Conservation (phyloP, 2,329 filamentous ascomycete species). For the Aspergillus hiratsukae region DNA sequence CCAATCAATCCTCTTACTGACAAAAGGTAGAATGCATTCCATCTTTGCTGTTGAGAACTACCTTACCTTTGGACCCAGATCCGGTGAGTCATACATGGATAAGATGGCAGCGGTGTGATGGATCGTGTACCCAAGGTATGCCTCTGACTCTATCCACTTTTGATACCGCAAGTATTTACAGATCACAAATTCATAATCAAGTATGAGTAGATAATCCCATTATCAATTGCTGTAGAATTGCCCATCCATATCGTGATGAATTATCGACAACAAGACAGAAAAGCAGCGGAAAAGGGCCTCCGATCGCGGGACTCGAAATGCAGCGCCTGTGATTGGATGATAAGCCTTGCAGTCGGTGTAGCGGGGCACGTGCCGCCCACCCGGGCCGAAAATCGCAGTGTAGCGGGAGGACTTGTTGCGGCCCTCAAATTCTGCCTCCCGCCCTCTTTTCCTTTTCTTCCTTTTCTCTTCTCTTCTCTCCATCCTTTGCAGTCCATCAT, state of each 20-base stretch:
- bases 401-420: neutral
- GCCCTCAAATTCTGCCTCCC: conserved; percentile 1
- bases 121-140: neutral
- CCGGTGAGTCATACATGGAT: neutral
- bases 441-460: conserved; percentile 7
- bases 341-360: conserved; percentile 21
- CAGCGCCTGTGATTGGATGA: conserved; percentile 22
- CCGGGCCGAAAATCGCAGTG: conserved; percentile 18
- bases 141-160: neutral
- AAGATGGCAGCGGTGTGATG: neutral
- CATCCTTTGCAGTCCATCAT: conserved; percentile 3
- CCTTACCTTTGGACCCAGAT: no score
- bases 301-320: conserved; percentile 17
- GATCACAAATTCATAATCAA: neutral
- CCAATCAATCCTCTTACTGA: neutral
- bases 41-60: neutral
- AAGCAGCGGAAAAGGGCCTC: neutral
- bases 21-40: no score
- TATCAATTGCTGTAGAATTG: neutral
- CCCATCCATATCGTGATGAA: neutral
- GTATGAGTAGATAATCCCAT: neutral
- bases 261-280: neutral
- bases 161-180: neutral
- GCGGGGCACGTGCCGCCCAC: conserved; percentile 22
- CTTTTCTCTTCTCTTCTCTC: conserved; percentile 9